A percentile compares a stretch with the other conserved stretches of the same genome.
These are phyloP conservation scores for Beta lomatogona DNA, from an alignment of 179 eudicot species.

Conservation along the genomic window DNA sequence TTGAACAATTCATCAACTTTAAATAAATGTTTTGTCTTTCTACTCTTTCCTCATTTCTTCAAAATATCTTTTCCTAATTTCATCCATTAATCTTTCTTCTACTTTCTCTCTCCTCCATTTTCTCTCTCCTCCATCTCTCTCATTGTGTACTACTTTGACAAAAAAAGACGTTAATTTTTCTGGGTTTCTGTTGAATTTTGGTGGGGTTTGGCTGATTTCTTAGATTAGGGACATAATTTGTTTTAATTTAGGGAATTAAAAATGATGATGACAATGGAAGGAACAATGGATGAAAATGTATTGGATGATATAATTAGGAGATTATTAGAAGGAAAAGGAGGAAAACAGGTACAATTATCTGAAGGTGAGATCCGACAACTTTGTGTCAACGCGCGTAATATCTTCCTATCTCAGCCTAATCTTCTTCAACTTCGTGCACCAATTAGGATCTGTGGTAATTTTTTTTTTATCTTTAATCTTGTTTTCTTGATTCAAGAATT, in stretches of 20 bases:
- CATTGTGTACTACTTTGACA: neutral
- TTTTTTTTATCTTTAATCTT: slow-evolving; percentile 7
- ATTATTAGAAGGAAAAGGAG: slow-evolving; percentile 75
- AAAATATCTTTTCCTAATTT: no score
- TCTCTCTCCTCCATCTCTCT: slow-evolving; percentile 25
- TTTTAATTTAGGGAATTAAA: neutral
- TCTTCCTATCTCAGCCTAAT: slow-evolving; percentile 83
- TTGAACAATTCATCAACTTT: slow-evolving; percentile 9
- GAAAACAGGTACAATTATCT: slow-evolving; percentile 87
- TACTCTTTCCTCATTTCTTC: neutral
- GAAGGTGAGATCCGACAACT: slow-evolving; percentile 94
- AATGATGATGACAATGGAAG: slow-evolving; percentile 88
- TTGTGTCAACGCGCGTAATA: slow-evolving; percentile 82
- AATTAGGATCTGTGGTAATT: slow-evolving; percentile 75
- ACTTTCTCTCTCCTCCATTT: slow-evolving; percentile 27
- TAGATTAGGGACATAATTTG: neutral
- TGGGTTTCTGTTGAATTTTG: slow-evolving; percentile 12
- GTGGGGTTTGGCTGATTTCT: slow-evolving; percentile 13
- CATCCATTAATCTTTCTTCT: neutral
- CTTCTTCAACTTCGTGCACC: slow-evolving; percentile 80
- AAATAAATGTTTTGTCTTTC: neutral
- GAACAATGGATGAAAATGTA: slow-evolving; percentile 74
- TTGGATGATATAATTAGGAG: slow-evolving; percentile 83
- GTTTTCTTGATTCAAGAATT: neutral
- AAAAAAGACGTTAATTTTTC: neutral